phyloP scores from a whole-genome alignment of 192 early-diverging fungal species.

The Podila clonocystis region DNA sequence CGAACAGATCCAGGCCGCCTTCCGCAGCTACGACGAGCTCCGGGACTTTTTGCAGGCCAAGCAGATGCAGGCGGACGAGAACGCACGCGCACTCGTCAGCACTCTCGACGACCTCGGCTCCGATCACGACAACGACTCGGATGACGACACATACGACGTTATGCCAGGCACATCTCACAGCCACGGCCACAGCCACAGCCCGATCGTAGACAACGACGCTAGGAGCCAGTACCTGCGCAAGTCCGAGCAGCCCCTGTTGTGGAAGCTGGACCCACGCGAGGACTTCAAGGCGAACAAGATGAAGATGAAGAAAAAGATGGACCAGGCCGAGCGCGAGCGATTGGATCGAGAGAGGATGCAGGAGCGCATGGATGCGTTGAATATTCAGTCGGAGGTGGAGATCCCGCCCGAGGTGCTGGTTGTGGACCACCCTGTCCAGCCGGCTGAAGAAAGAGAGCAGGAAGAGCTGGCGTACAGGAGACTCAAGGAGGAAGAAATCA shows the following conservation, averaged over 20 bases:
- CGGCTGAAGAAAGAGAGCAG: not conserved
- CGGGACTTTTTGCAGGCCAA: slow-evolving; percentile 34
- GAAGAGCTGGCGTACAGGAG: not conserved
- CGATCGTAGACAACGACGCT: too few species aligned
- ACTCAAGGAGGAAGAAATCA: not conserved
- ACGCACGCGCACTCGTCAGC: slow-evolving; percentile 2
- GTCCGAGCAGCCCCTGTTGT: slow-evolving; percentile 28
- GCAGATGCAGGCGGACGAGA: slow-evolving; percentile 26
- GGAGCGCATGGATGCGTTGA: not conserved
- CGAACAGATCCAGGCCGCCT: slow-evolving; percentile 24
- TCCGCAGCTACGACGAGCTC: slow-evolving; percentile 24
- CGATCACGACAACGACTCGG: not conserved
- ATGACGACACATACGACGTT: slow-evolving; percentile 1
- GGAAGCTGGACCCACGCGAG: slow-evolving; percentile 41
- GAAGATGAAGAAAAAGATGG: slow-evolving; percentile 33
- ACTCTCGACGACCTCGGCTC: not conserved
- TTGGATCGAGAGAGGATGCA: slow-evolving; percentile 2
- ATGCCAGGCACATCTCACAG: not conserved
- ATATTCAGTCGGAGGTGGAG: not conserved
- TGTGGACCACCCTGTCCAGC: not conserved
- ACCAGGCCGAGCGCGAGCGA: not conserved
- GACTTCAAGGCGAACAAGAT: slow-evolving; percentile 41
- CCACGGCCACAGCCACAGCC: too few species aligned
- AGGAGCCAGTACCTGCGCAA: slow-evolving; percentile 20
- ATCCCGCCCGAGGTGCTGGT: slow-evolving; percentile 21